Conservation (phyloP, 768 basidiomycete species). For the Russula compacta region DNA sequence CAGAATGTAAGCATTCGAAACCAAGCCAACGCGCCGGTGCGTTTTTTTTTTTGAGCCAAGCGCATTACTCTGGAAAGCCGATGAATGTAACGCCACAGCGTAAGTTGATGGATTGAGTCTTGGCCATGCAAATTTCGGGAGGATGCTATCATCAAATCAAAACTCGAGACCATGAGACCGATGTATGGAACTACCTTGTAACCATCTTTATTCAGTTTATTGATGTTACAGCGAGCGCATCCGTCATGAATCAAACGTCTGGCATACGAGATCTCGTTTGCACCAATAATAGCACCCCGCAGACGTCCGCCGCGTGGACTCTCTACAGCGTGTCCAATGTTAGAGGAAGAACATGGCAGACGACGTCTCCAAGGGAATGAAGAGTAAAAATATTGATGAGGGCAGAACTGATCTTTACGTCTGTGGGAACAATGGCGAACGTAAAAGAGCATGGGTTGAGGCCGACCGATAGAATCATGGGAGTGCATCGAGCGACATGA, state of each 20-base stretch:
- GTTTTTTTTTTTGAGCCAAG: background rate
- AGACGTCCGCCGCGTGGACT: background rate
- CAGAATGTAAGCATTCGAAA: background rate
- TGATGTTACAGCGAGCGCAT: background rate
- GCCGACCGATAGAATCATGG: constrained; percentile 6
- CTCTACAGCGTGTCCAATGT: background rate
- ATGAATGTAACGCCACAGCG: background rate
- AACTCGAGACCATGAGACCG: background rate
- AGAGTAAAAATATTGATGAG: background rate
- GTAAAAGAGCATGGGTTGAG: constrained; percentile 21
- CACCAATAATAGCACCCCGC: background rate
- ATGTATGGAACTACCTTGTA: background rate
- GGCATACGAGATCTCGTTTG: background rate
- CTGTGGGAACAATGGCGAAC: constrained; percentile 19
- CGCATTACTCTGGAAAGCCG: background rate
- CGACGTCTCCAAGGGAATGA: constrained; percentile 6
- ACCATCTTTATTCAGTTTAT: background rate
- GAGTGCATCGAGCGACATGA: background rate
- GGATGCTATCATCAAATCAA: constrained; percentile 4
- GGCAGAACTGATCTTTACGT: constrained; percentile 5
- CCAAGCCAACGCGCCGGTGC: background rate
- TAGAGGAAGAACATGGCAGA: background rate
- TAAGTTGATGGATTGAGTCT: constrained; percentile 1
- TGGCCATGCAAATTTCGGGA: background rate
- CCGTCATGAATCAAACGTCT: background rate